These are phyloP conservation scores for Kwoniella botswanensis DNA, from an alignment of 768 basidiomycete species.

Conservation along the genomic window DNA sequence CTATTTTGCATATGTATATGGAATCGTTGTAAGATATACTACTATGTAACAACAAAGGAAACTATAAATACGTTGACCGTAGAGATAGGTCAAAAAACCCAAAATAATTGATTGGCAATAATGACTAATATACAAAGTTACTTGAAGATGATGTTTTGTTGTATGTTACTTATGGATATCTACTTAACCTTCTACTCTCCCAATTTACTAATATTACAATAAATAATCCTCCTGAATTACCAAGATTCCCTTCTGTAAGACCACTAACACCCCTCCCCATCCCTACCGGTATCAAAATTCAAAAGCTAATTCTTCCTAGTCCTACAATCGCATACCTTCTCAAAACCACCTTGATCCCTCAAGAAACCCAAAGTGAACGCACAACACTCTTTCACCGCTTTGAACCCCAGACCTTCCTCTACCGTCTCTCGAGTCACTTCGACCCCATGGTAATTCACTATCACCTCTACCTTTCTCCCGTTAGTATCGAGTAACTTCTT, in stretches of 20 bases:
- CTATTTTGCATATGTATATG: too few relatives aligned
- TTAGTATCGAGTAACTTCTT: not conserved
- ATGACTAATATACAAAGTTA: too few relatives aligned
- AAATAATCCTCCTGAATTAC: too few relatives aligned
- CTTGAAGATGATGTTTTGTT: too few relatives aligned
- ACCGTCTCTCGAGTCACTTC: slow-evolving; percentile 6
- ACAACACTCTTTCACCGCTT: not conserved
- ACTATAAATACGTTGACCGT: too few relatives aligned
- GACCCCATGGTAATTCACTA: slow-evolving; percentile 24
- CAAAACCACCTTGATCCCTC: slow-evolving; percentile 11
- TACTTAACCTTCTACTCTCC: too few relatives aligned
- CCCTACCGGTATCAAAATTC: not conserved
- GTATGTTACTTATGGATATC: too few relatives aligned
- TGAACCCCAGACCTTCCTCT: not conserved
- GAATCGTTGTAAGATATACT: too few relatives aligned
- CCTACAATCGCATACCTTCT: slow-evolving; percentile 8
- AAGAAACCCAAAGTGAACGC: not conserved
- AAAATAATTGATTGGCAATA: too few relatives aligned
- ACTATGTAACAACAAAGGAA: too few relatives aligned
- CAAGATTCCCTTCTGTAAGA: not conserved
- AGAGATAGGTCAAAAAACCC: too few relatives aligned
- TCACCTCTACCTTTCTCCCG: slow-evolving; percentile 8
- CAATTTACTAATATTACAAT: too few relatives aligned
- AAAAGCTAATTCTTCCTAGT: slow-evolving; percentile 6
- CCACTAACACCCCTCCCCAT: not conserved